Conservation (phyloP, 805 yeast species). For the Soucietia sequanensis region DNA sequence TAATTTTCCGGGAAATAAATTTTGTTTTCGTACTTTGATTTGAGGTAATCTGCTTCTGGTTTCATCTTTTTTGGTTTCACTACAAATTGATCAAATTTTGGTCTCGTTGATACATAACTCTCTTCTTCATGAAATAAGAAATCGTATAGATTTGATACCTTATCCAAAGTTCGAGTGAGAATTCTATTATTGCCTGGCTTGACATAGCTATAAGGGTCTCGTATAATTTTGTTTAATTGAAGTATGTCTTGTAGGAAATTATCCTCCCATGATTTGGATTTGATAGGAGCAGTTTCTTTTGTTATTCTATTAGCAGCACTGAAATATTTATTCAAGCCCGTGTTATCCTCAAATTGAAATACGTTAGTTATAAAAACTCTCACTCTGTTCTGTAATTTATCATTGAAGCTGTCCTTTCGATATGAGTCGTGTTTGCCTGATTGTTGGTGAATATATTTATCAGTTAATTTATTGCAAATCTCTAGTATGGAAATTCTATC, state of each 20-base stretch:
- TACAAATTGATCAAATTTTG: slow-evolving; percentile 15
- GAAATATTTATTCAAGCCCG: slow-evolving; percentile 44
- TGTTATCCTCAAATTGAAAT: slow-evolving; percentile 40
- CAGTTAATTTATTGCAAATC: slow-evolving; percentile 39
- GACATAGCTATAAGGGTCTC: slow-evolving; percentile 35
- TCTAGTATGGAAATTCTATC: slow-evolving; percentile 41
- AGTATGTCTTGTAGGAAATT: slow-evolving; percentile 33
- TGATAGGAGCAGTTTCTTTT: slow-evolving; percentile 19
- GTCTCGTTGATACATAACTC: slow-evolving; percentile 13
- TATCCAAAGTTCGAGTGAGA: slow-evolving; percentile 20
- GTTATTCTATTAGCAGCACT: slow-evolving; percentile 24
- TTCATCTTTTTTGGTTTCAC: slow-evolving; percentile 14
- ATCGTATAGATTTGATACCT: slow-evolving; percentile 24
- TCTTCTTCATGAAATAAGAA: slow-evolving; percentile 31
- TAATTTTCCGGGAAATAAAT: slow-evolving; percentile 37
- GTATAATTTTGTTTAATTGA: slow-evolving; percentile 25
- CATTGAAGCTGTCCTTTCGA: slow-evolving; percentile 39
- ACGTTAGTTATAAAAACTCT: slow-evolving; percentile 31
- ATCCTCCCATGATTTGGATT: slow-evolving; percentile 18
- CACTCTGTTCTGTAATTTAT: slow-evolving; percentile 34
- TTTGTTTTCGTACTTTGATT: slow-evolving; percentile 15
- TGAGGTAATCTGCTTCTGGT: slow-evolving; percentile 13
- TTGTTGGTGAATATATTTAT: slow-evolving; percentile 19
- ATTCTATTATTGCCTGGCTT: slow-evolving; percentile 17
- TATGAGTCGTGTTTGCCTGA: slow-evolving; percentile 26